Evolutionary conservation across 306 rosid species (phyloP), one percentile per base, ranked within the genome.

Genomic region (Cyamopsis tetragonoloba): DNA sequence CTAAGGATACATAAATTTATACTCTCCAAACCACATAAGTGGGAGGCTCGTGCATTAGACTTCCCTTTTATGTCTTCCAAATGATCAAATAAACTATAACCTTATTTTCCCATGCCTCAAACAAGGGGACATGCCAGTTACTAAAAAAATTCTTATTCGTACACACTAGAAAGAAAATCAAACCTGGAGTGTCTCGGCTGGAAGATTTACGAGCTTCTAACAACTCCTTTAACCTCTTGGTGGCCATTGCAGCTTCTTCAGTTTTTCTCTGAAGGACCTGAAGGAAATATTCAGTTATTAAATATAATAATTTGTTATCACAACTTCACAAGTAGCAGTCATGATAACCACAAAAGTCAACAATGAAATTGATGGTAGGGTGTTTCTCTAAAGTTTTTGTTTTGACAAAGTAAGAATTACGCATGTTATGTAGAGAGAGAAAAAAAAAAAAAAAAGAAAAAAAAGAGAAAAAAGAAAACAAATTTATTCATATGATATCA

Each of bases 241-340:
- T 92, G 68, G 98, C 98, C 95, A 87, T 84, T 68, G 98, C 91
- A 66, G 98, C 98, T 82, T 92, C 98, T 84, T 92, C 98, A 9
- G 98, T 87, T 84, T 92, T 92, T 74, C 98, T 84, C 55, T 92
- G 98, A 72, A 92, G 98, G 75, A 92, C 98, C 98, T 92, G 78
- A 72, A 75, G 72, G 38, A 68, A 68, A 64, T 23, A 44, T 10
- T 32, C 38, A 39, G 35, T 57, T 15, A 14, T 55, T 42, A 18
- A 46, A 39, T 35, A 38, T 57, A 44, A 43, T 6, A 26, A 43
- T 42, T 59, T 57, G 19, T 63, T 42, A 44, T 26, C 27, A 31
- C 11, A 67, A 28, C 20, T 50, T 26, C 27, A 31, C 11, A 67
- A 28, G 27, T 50, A 59, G 49, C 27, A 58, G 17, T 41, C 48